Evolutionary conservation across 441 rosid genomes (phyloP).

Genomic region (Biscutella laevigata): DNA sequence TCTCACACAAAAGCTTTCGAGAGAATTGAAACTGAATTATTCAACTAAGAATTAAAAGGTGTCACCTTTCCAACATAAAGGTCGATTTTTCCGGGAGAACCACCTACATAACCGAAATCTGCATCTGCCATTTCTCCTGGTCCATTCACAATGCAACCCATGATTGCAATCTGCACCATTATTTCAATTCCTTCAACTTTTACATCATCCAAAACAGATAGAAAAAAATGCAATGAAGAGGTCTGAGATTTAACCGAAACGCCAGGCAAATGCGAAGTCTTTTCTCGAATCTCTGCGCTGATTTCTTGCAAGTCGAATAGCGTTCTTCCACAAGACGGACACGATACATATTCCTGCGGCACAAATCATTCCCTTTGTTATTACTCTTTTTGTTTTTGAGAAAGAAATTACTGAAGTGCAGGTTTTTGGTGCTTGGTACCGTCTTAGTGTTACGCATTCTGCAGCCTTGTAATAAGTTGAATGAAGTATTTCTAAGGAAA

Average conservation of each 20-base stretch:
- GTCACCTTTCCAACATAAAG: slow-evolving; percentile 88
- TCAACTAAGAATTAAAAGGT: too few species aligned
- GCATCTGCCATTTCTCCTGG: slow-evolving; percentile 99
- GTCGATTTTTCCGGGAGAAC: slow-evolving; percentile 92
- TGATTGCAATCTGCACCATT: slow-evolving; percentile 64
- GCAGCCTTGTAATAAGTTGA: slow-evolving; percentile 92
- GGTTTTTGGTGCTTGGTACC: slow-evolving; percentile 33
- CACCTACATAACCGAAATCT: slow-evolving; percentile 93
- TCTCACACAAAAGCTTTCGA: not conserved
- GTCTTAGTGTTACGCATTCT: slow-evolving; percentile 98
- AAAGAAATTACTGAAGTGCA: not conserved
- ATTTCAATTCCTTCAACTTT: not conserved
- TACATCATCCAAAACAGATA: not conserved
- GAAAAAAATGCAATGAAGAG: not conserved
- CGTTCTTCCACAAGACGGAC: slow-evolving; percentile 99
- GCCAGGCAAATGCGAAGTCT: slow-evolving; percentile 92
- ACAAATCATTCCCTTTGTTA: not conserved
- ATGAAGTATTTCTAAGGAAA: slow-evolving; percentile 79
- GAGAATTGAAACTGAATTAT: too few species aligned
- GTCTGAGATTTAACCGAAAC: slow-evolving; percentile 53
- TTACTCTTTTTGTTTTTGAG: not conserved
- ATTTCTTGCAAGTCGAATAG: slow-evolving; percentile 92
- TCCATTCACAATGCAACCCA: slow-evolving; percentile 99
- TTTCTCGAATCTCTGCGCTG: slow-evolving; percentile 86
- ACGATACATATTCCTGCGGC: slow-evolving; percentile 87